Evolutionary conservation across 2,329 filamentous ascomycete species (phyloP).

Genomic region (Camptophora hylomeconis): DNA sequence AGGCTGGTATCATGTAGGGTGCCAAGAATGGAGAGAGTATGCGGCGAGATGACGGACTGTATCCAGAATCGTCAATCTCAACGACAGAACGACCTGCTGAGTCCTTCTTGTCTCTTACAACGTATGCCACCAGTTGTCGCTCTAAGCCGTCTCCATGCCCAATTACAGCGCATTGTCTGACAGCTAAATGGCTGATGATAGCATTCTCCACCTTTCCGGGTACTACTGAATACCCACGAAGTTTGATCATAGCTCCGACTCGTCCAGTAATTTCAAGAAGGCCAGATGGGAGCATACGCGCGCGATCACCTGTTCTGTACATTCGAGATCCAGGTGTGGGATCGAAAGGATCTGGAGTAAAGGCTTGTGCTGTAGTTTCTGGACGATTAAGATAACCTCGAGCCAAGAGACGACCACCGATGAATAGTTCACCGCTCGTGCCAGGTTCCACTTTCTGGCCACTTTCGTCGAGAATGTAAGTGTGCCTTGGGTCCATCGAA

Average conservation of each 20-base stretch:
- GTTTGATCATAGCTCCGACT: conserved; percentile 69
- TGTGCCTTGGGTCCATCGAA: conserved; percentile 53
- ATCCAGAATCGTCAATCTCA: conserved; percentile 56
- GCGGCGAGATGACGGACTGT: conserved; percentile 56
- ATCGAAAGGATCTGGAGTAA: conserved; percentile 53
- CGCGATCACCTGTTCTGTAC: conserved; percentile 63
- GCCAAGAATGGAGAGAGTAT: conserved; percentile 54
- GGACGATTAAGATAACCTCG: conserved; percentile 69
- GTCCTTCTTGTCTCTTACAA: conserved; percentile 54
- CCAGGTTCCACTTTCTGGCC: conserved; percentile 51
- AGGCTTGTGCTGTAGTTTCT: conserved; percentile 62
- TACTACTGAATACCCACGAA: conserved; percentile 65
- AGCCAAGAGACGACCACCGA: conserved; percentile 61
- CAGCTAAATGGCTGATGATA: conserved; percentile 56
- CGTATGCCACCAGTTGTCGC: conserved; percentile 61
- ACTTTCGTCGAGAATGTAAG: conserved; percentile 59
- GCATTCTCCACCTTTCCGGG: conserved; percentile 64
- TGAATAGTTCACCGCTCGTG: conserved; percentile 57
- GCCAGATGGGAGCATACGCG: conserved; percentile 53
- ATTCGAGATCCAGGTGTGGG: conserved; percentile 48
- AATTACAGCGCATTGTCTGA: conserved; percentile 57
- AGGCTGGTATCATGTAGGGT: conserved; percentile 69
- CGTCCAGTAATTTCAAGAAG: conserved; percentile 63
- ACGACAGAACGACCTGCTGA: conserved; percentile 45
- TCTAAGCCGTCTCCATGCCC: conserved; percentile 66